phyloP scores from a whole-genome alignment of 495 filamentous ascomycete genomes.

The Talaromyces liani region DNA sequence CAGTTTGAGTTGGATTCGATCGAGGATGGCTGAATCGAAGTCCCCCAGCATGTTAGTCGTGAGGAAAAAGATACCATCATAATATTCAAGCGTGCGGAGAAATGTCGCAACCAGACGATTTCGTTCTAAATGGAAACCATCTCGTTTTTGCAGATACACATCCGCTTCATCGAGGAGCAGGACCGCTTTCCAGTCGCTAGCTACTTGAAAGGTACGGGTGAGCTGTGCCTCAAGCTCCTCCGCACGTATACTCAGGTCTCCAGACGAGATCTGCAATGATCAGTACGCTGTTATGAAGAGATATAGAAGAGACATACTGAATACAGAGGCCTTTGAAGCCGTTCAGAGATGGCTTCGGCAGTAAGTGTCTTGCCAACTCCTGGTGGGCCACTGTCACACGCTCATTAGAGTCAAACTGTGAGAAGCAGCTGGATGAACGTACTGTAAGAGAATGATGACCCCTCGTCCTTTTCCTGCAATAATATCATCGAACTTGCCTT shows the following conservation, averaged over 20 bases:
- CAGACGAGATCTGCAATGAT: constrained; percentile 4
- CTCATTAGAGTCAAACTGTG: constrained; percentile 26
- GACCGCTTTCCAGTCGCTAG: constrained; percentile 33
- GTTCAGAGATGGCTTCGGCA: constrained; percentile 29
- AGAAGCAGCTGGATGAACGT: not conserved
- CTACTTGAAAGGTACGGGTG: constrained; percentile 4
- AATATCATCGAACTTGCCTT: constrained; percentile 22
- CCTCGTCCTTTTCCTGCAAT: constrained; percentile 27
- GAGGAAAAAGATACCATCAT: constrained; percentile 57
- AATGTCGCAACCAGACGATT: constrained; percentile 45
- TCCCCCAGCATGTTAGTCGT: constrained; percentile 47
- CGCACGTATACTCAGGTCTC: constrained; percentile 5
- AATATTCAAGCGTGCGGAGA: constrained; percentile 44
- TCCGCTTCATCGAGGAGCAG: constrained; percentile 41
- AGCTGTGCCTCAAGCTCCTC: constrained; percentile 6
- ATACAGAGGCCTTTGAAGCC: constrained; percentile 24
- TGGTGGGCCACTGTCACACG: constrained; percentile 35
- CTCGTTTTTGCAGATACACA: constrained; percentile 35
- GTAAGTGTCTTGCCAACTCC: constrained; percentile 39
- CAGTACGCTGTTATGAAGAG: not conserved
- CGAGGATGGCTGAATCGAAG: constrained; percentile 45
- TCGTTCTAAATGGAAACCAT: constrained; percentile 23
- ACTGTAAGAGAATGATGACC: constrained; percentile 28
- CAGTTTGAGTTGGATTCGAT: constrained; percentile 43
- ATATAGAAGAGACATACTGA: not conserved